Conservation (phyloP, 495 filamentous ascomycete species). For the Glonium stellatum region DNA sequence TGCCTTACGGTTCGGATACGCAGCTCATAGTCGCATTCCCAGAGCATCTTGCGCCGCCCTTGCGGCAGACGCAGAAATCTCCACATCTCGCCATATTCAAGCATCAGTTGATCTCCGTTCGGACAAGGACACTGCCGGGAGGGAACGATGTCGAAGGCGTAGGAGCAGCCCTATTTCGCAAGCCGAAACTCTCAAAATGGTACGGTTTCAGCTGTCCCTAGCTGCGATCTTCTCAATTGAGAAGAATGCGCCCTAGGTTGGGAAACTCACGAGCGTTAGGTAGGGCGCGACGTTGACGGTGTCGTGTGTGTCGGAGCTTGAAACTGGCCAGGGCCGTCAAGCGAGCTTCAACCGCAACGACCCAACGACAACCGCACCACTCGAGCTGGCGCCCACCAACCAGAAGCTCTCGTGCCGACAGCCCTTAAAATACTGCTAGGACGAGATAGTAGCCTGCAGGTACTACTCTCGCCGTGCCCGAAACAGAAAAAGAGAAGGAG, state of each 20-base stretch:
- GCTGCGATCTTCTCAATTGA: slow-evolving; percentile 15
- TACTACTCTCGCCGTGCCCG: too few relatives aligned
- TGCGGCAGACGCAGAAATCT: slow-evolving; percentile 15
- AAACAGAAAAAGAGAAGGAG: too few relatives aligned
- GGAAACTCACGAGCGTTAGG: background rate
- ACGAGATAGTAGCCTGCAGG: background rate
- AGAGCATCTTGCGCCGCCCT: slow-evolving; percentile 4
- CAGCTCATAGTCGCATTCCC: background rate
- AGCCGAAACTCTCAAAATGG: slow-evolving; percentile 17
- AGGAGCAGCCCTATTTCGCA: slow-evolving; percentile 20
- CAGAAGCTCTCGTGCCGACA: background rate
- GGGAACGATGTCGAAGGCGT: background rate
- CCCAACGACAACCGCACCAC: background rate
- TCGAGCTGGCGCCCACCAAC: background rate
- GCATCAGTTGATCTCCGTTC: slow-evolving; percentile 10
- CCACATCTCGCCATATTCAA: slow-evolving; percentile 9
- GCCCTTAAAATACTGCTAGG: background rate
- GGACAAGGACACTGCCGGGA: slow-evolving; percentile 20
- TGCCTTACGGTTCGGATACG: slow-evolving; percentile 2
- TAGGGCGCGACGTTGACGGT: background rate
- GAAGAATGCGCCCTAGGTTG: slow-evolving; percentile 3
- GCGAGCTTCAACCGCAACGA: background rate
- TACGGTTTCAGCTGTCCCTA: slow-evolving; percentile 22
- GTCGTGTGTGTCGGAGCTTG: background rate
- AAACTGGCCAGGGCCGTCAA: background rate